Conservation (phyloP, 495 filamentous ascomycete genomes). For the Baudoinia panamericana region DNA sequence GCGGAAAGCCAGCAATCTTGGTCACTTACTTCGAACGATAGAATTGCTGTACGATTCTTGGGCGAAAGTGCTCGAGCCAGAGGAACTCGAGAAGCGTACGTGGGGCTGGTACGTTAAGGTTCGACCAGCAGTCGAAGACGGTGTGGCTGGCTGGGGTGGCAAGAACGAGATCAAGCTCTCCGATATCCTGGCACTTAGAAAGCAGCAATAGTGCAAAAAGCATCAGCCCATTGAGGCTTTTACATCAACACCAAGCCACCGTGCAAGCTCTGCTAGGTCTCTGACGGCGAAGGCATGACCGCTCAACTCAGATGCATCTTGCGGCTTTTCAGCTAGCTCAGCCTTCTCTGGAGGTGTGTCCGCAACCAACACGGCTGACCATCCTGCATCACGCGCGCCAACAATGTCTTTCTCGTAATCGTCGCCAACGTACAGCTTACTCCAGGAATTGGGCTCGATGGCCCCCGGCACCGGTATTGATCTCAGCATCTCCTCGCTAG, state of each 20-base stretch:
- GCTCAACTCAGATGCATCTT: no score
- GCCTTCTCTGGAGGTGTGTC: not conserved
- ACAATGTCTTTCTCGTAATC: constrained; percentile 48
- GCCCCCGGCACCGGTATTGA: constrained; percentile 2
- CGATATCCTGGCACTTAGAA: constrained; percentile 51
- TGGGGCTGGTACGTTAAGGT: constrained; percentile 73
- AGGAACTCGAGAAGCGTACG: constrained; percentile 58
- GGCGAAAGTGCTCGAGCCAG: constrained; percentile 39
- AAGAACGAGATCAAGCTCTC: constrained; percentile 55
- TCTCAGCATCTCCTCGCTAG: constrained; percentile 35
- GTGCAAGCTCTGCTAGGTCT: no score
- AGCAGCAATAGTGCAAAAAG: no score
- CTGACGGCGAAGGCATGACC: no score
- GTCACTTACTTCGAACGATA: constrained; percentile 49
- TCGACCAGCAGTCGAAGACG: constrained; percentile 56
- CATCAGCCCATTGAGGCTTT: no score
- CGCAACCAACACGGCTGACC: constrained; percentile 43
- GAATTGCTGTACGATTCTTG: constrained; percentile 59
- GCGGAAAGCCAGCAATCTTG: constrained; percentile 55
- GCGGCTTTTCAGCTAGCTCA: not conserved
- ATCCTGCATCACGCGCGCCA: constrained; percentile 49
- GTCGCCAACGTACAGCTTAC: constrained; percentile 55
- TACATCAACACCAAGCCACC: no score
- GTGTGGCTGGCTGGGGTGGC: constrained; percentile 66
- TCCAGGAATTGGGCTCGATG: constrained; percentile 26